Base-by-base conservation (phyloP, 2,329 filamentous ascomycete species). In the Dactylellina parvicollis region DNA sequence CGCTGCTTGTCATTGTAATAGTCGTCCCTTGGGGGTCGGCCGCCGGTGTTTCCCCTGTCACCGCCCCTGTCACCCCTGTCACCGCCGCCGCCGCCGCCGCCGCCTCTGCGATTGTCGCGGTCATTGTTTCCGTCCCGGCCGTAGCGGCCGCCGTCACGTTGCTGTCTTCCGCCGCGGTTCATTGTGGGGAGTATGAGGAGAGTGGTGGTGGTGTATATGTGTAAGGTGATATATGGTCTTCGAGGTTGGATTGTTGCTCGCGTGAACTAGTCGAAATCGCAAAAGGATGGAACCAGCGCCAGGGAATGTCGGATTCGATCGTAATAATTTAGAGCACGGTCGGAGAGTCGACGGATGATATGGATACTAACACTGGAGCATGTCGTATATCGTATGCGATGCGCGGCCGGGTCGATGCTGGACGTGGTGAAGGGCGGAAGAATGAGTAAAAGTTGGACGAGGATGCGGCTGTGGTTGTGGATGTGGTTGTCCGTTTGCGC, bases 1-100 rank as follows among this genome's bases (percentile, higher is more conserved):
- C 46, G 20, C 16, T 52, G 40, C 46, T 38, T 56, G 42, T 73
- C 55, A 52, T 44, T 54, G 46, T 73, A 73, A 40, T 73, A 73
- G 38, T 73, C 60, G 40, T 66, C 61, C 49, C 50, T 54, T 34
- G 49, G 49, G 32, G 50, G 61, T 26, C 60, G 52, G 22, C 18
- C 40, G n/a, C 44, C 34, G 8, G 40, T 34, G 14, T 22, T 38
- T 30, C 28, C 40, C 4, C 54, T 24, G 30, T 26, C 22, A 32
- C 24, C 24, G 14, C 57, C 57, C 30, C 44, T 49, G 3, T 32
- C 44, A 10, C 42, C 54, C 8, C 20, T 14, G 16, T 28, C 49
- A 40, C 65, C 22, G 40, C 69, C 46, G 54, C 26, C 42, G n/a
- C 28, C 36, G 49, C 38, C 28, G 7, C 38, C 40, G 4, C 34